Base-by-base conservation (phyloP, 139 green algal genomes). In the Coccomyxa sp. region DNA sequence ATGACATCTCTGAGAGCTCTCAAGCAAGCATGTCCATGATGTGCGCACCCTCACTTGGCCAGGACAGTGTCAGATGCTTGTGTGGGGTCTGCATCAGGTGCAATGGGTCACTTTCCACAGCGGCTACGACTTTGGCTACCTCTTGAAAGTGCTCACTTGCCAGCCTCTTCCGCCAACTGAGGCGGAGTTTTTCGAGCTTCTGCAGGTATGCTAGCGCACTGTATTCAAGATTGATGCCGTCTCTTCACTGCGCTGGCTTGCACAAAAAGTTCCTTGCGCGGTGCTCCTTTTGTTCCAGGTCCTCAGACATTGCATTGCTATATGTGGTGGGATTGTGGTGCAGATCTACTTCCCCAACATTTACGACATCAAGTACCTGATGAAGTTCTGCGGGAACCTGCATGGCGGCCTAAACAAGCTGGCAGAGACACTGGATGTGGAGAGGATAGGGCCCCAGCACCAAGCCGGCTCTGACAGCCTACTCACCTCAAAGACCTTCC, bases 361-460 rank as follows among this genome's bases (percentile, higher is more conserved):
- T 27, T 99, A 96, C 83, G 97, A 99, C 87, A 99, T 99, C 85
- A 99, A 99, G 87, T 98, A 98, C 87, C 83, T 99, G 13, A 98
- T 98, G 93, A 95, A 96, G 85, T 98, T 96, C 82, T 96, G 91
- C 57, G 92, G 98, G 86, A 98, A 95, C 87, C 88, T 99, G 83
- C 97, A 99, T 78, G 97, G 97, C 32, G 97, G 97, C 4, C 88
- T 99, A 17, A 98, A 97, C 85, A 97, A 97, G 90, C 88, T 99
- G 16, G 97, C 97, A 17, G 97, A 99, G 87, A 90, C 91, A 80
- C 89, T 99, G 77, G 92, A 98, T 28, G 95, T 98, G 57, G 91
- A 95, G 89, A 93, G 97, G 38, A 98, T 99, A 59, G 97, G 96
- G 18, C 95, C 95, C 15, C 92, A 98, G 91, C 95, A 98, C 85